Evolutionary conservation across 164 flowering plant species (phyloP).

Genomic region (Buxus sempervirens): DNA sequence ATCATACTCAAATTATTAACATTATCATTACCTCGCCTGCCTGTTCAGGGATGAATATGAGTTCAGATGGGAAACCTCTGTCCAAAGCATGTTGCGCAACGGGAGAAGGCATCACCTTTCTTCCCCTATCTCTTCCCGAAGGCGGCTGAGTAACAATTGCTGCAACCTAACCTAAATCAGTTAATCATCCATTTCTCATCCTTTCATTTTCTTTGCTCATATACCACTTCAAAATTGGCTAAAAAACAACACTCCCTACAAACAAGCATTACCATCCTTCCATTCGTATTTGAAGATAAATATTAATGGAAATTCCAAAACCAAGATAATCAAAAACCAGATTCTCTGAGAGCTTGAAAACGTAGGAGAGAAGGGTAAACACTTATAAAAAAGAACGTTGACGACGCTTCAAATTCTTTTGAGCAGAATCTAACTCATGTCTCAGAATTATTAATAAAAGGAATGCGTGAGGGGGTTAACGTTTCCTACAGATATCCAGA

Average conservation of each 20-base stretch:
- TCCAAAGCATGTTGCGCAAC: conserved; percentile 84
- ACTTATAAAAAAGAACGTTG: neutral
- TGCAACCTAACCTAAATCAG: conserved; percentile 55
- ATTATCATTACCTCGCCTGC: conserved; percentile 75
- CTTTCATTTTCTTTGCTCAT: neutral
- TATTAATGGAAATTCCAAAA: too few relatives aligned
- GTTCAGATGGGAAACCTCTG: conserved; percentile 68
- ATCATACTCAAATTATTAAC: neutral
- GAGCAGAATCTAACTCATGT: neutral
- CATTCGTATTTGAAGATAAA: too few relatives aligned
- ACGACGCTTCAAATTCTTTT: neutral
- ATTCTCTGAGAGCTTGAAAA: neutral
- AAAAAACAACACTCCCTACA: neutral
- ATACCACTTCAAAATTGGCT: neutral
- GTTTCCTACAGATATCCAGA: neutral
- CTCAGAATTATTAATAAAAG: neutral
- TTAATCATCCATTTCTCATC: neutral
- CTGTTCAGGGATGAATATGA: conserved; percentile 79
- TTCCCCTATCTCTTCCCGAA: conserved; percentile 76
- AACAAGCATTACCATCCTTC: neutral
- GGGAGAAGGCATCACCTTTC: conserved; percentile 78
- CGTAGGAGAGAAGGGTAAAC: neutral
- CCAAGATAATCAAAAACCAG: neutral
- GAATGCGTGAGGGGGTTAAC: too few relatives aligned
- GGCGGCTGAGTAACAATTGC: conserved; percentile 96